These are phyloP conservation scores for Phylloporus sp. DNA, from an alignment of 768 basidiomycete species.

Conservation along the genomic window DNA sequence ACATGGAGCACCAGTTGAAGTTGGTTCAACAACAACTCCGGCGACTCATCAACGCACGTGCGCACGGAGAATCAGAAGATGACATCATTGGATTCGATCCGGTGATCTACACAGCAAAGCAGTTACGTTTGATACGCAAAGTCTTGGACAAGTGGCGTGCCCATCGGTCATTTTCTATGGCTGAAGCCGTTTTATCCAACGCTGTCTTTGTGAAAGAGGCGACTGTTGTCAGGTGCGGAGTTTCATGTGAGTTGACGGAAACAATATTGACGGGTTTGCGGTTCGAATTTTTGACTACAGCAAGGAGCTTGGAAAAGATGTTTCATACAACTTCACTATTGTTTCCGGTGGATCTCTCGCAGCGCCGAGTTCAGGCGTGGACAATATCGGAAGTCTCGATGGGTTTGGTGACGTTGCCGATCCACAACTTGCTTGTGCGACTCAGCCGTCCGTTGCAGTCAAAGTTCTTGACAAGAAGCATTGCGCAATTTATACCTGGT, in stretches of 20 bases:
- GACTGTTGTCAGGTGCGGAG: constrained; percentile 76
- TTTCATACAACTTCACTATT: constrained; percentile 89
- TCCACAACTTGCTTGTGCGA: constrained; percentile 62
- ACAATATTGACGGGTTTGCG: constrained; percentile 1
- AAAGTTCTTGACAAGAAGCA: constrained; percentile 89
- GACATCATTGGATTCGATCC: constrained; percentile 68
- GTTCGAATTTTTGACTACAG: constrained; percentile 36
- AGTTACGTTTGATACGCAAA: constrained; percentile 76
- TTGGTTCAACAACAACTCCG: constrained; percentile 80
- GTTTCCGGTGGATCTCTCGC: constrained; percentile 78
- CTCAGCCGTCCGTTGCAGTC: constrained; percentile 80
- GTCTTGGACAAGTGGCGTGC: constrained; percentile 83
- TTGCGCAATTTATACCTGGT: constrained; percentile 89
- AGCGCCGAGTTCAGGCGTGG: constrained; percentile 75
- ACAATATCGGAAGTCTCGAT: constrained; percentile 80
- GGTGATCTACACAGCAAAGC: constrained; percentile 74
- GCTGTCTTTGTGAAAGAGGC: constrained; percentile 91
- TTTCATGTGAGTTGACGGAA: not conserved
- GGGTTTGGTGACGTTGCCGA: constrained; percentile 94
- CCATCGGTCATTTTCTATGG: constrained; percentile 86
- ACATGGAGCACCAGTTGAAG: constrained; percentile 86
- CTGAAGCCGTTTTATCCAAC: constrained; percentile 77
- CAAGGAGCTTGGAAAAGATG: constrained; percentile 81
- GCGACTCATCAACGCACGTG: constrained; percentile 69
- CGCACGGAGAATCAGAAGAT: constrained; percentile 68